A percentile compares a stretch with the other conserved stretches of the same genome.
Evolutionary conservation across 345 rosid species (phyloP).

Genomic region (Moricandia moricandioides): DNA sequence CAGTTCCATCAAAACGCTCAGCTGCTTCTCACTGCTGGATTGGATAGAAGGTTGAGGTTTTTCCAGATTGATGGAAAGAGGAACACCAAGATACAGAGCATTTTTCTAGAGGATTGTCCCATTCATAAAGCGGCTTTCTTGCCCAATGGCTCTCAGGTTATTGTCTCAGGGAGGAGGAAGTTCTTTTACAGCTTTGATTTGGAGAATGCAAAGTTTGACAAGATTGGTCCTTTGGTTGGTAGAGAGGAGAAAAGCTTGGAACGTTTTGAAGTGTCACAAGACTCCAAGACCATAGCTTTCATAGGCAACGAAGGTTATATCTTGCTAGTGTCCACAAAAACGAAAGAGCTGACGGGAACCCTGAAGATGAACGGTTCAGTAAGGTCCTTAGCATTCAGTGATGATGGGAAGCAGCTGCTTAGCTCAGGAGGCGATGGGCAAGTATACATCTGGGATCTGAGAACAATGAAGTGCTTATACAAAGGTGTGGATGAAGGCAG

Average conservation of each 20-base stretch:
- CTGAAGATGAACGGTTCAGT: slow-evolving; percentile 92
- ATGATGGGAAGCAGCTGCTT: slow-evolving; percentile 64
- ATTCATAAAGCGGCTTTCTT: slow-evolving; percentile 74
- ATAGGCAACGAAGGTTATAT: slow-evolving; percentile 87
- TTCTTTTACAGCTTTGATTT: slow-evolving; percentile 90
- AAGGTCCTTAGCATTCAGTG: slow-evolving; percentile 68
- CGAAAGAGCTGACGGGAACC: slow-evolving; percentile 81
- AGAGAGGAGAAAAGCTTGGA: slow-evolving; percentile 98
- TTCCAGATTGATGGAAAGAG: slow-evolving; percentile 93
- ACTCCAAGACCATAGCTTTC: slow-evolving; percentile 75
- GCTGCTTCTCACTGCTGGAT: slow-evolving; percentile 76
- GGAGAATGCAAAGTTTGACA: slow-evolving; percentile 71
- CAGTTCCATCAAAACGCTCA: slow-evolving; percentile 88
- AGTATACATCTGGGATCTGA: slow-evolving; percentile 85
- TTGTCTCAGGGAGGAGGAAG: slow-evolving; percentile 87
- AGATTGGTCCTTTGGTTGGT: slow-evolving; percentile 86
- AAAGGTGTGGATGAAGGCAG: slow-evolving; percentile 90
- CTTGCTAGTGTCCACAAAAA: slow-evolving; percentile 75
- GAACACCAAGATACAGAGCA: slow-evolving; percentile 80
- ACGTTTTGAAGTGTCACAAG: slow-evolving; percentile 78
- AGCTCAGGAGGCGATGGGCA: slow-evolving; percentile 95
- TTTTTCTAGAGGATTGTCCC: slow-evolving; percentile 84
- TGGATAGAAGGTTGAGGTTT: slow-evolving; percentile 68
- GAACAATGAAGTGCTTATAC: slow-evolving; percentile 73
- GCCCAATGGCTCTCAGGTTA: slow-evolving; percentile 89